Evolutionary conservation across 805 yeast genomes (phyloP).

Genomic region (Kuraishia borneana): DNA sequence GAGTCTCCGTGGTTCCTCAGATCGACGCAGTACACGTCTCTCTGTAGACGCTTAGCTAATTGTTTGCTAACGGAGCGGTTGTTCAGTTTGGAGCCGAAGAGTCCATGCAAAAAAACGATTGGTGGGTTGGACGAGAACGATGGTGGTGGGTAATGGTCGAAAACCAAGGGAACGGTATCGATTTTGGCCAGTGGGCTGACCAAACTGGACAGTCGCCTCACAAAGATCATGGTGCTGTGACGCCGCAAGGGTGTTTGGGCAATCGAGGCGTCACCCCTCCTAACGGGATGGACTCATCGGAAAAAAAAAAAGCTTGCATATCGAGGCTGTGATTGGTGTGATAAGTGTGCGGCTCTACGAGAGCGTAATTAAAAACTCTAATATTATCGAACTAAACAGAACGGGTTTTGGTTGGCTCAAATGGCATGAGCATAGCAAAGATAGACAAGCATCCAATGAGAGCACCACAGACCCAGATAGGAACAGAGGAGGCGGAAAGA

Average conservation of each 20-base stretch:
- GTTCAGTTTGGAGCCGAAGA: slow-evolving; percentile 78
- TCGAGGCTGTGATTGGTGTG: no score
- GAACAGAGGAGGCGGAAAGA: slow-evolving; percentile 37
- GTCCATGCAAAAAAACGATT: slow-evolving; percentile 73
- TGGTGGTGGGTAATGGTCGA: not conserved
- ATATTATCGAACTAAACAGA: slow-evolving; percentile 11
- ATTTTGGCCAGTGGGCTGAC: slow-evolving; percentile 7
- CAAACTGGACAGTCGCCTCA: not conserved
- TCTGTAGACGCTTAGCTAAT: slow-evolving; percentile 30
- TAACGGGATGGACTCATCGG: no score
- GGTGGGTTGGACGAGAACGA: slow-evolving; percentile 28
- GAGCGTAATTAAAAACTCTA: no score
- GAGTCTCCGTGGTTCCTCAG: slow-evolving; percentile 90
- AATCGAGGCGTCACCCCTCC: no score
- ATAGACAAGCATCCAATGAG: slow-evolving; percentile 36
- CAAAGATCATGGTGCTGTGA: not conserved
- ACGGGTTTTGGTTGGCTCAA: slow-evolving; percentile 32
- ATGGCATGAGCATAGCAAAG: slow-evolving; percentile 33
- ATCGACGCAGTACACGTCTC: slow-evolving; percentile 64
- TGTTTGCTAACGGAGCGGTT: slow-evolving; percentile 66
- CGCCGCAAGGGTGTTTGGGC: no score
- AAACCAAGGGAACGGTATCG: slow-evolving; percentile 1
- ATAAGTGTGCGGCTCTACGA: no score
- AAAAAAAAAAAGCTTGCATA: no score
- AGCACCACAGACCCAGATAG: slow-evolving; percentile 52